These are phyloP conservation scores for Russula dissimulans DNA, from an alignment of 768 basidiomycete species.

Conservation along the genomic window DNA sequence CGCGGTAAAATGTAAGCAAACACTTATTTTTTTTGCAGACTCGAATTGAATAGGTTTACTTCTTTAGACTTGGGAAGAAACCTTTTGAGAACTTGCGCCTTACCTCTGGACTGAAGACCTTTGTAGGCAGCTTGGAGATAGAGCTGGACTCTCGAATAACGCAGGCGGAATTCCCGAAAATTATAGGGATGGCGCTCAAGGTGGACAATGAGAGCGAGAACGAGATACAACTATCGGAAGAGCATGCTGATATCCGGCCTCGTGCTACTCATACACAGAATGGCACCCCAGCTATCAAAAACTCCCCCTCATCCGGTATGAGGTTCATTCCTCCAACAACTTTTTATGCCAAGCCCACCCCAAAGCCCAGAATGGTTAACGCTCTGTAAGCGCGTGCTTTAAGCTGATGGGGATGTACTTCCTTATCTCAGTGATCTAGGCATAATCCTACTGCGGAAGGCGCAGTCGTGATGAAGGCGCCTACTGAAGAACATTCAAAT, in stretches of 20 bases:
- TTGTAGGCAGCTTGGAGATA: constrained; percentile 52
- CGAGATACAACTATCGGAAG: constrained; percentile 11
- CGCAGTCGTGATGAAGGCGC: constrained; percentile 81
- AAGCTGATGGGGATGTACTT: neutral
- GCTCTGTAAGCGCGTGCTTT: constrained; percentile 38
- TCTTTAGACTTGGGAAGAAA: constrained; percentile 47
- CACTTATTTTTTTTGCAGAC: neutral
- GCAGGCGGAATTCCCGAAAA: constrained; percentile 42
- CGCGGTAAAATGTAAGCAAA: constrained; percentile 55
- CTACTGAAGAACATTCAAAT: constrained; percentile 54
- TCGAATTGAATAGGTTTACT: neutral
- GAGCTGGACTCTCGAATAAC: constrained; percentile 47
- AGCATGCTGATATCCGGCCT: constrained; percentile 4
- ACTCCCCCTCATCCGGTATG: constrained; percentile 20
- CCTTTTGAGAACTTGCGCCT: constrained; percentile 50
- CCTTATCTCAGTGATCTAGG: constrained; percentile 29
- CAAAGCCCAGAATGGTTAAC: constrained; percentile 25
- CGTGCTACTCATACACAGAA: neutral
- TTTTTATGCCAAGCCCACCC: constrained; percentile 45
- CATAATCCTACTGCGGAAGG: constrained; percentile 69
- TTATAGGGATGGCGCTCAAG: constrained; percentile 28
- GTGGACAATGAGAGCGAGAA: constrained; percentile 24
- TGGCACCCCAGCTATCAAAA: constrained; percentile 18
- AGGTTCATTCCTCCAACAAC: constrained; percentile 46
- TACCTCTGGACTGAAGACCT: constrained; percentile 35